Base-by-base conservation (phyloP, 768 basidiomycete species). In the Tylopilus felleus region DNA sequence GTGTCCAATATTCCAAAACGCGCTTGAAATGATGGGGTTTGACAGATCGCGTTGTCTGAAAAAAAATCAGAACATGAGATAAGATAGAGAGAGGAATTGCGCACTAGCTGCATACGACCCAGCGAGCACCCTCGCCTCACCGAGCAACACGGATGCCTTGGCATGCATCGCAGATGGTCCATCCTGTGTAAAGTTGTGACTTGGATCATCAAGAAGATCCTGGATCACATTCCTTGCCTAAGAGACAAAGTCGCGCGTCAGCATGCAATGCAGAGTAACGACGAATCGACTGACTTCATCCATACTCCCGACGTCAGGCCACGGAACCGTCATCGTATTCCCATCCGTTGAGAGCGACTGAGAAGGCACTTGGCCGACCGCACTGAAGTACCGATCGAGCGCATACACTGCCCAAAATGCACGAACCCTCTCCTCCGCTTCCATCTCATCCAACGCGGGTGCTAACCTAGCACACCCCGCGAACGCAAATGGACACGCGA, bases 1-100 rank as follows among this genome's bases (percentile, higher is more conserved):
- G 69, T 63, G 55, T 80, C 77, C 51, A 82, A 65, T 3, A 74
- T 75, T 39, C 70, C 71, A 21, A 82, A 81, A 8, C 75, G 74
- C 14, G 69, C 64, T 23, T 70, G 70, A 51, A 80, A 80, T 5
- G 73, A 67, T 51, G 75, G 65, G 25, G 72, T 69, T 52, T 81
- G 80, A 28, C 73, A 64, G 40, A 70, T 65, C 9, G 72, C 63
- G 61, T 73, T 73, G 47, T 77, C 80, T 81, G 44, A 10, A 58
- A 23, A 47, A 45, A 29, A 12, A n/a, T 14, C 9, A 14, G 5
- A 13, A 12, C 9, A 7, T 39, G 13, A 31, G 38, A 46, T 25
- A 29, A 14, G 52, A 44, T 6, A 31, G 19, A 13, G 9, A 3
- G 40, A 5, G 7, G 19, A 35, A 14, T 14, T 28, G 3, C 70